A percentile compares a stretch with the other conserved stretches of the same genome.
Evolutionary conservation across 2,329 filamentous ascomycete genomes (phyloP).

Genomic region (Trichothecium sympodiale): DNA sequence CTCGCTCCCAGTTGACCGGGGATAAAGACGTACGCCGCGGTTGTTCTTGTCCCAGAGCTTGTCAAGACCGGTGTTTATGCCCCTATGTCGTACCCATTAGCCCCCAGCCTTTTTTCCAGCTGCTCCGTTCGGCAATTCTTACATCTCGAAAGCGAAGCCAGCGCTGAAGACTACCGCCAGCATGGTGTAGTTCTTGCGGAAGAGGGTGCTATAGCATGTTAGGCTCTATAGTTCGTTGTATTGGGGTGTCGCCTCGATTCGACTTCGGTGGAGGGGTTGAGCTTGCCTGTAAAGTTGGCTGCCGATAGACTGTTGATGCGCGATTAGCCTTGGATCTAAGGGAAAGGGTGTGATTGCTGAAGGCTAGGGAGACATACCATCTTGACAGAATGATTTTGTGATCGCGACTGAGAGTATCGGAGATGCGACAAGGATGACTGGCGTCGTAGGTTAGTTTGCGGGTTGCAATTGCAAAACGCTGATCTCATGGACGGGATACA

Average conservation of each 20-base stretch:
- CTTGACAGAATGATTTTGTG: slow-evolving; percentile 14
- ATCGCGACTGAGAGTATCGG: slow-evolving; percentile 4
- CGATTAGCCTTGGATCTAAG: slow-evolving; percentile 20
- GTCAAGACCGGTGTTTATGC: slow-evolving; percentile 73
- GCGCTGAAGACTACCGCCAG: slow-evolving; percentile 74
- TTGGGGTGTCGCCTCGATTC: slow-evolving; percentile 10
- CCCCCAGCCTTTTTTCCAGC: slow-evolving; percentile 17
- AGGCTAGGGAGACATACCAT: slow-evolving; percentile 20
- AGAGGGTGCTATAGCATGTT: slow-evolving; percentile 51
- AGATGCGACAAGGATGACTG: background rate
- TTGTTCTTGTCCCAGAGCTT: slow-evolving; percentile 86
- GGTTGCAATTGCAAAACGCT: background rate
- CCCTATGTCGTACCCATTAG: slow-evolving; percentile 36
- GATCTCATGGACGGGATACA: no score
- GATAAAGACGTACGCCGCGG: slow-evolving; percentile 62
- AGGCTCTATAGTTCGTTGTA: slow-evolving; percentile 4
- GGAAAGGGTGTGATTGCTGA: background rate
- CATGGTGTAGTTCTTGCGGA: slow-evolving; percentile 83
- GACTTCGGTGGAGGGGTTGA: slow-evolving; percentile 9
- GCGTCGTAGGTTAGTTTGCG: background rate
- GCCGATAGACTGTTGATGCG: slow-evolving; percentile 23
- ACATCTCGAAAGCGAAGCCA: slow-evolving; percentile 93
- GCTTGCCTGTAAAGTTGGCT: slow-evolving; percentile 30
- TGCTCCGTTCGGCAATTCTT: slow-evolving; percentile 27
- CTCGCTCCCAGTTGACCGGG: background rate